These are phyloP conservation scores for Curvularia spicifera DNA, from an alignment of 2,329 filamentous ascomycete species.

Conservation along the genomic window DNA sequence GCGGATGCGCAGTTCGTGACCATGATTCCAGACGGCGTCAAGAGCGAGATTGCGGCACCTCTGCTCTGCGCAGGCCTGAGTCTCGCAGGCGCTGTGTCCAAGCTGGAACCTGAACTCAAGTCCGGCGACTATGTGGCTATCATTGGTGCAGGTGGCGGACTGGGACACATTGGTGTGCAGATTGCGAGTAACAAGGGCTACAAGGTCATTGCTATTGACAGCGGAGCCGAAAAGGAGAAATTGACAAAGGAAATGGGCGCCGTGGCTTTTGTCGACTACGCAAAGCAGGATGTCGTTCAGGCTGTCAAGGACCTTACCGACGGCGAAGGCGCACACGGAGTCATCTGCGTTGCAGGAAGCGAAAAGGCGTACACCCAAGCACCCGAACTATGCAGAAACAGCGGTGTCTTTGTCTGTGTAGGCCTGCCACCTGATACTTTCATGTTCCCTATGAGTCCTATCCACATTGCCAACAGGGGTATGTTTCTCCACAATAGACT, in stretches of 20 bases:
- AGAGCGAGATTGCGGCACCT: slow-evolving; percentile 47
- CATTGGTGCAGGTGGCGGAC: slow-evolving; percentile 82
- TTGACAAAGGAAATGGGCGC: slow-evolving; percentile 75
- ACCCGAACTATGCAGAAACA: slow-evolving; percentile 52
- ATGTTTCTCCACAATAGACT: slow-evolving; percentile 1
- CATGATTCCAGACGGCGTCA: slow-evolving; percentile 45
- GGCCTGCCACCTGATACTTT: slow-evolving; percentile 54
- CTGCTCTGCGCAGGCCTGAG: slow-evolving; percentile 53
- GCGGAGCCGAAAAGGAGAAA: slow-evolving; percentile 77
- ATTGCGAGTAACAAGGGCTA: slow-evolving; percentile 86
- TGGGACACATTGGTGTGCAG: slow-evolving; percentile 80
- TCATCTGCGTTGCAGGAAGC: slow-evolving; percentile 56
- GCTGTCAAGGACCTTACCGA: slow-evolving; percentile 51
- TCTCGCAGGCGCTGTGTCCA: slow-evolving; percentile 83
- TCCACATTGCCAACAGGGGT: slow-evolving; percentile 57
- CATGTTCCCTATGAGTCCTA: slow-evolving; percentile 54
- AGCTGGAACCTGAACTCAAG: slow-evolving; percentile 74
- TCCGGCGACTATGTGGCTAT: slow-evolving; percentile 80
- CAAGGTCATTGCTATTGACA: slow-evolving; percentile 80
- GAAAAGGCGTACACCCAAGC: slow-evolving; percentile 55
- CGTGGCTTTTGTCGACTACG: slow-evolving; percentile 78
- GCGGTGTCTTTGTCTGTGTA: slow-evolving; percentile 57
- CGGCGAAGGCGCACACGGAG: slow-evolving; percentile 54
- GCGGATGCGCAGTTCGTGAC: slow-evolving; percentile 44
- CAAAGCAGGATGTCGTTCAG: slow-evolving; percentile 55